Conservation (phyloP, 73 alveolate genomes). For the Paramecium octaurelia region DNA sequence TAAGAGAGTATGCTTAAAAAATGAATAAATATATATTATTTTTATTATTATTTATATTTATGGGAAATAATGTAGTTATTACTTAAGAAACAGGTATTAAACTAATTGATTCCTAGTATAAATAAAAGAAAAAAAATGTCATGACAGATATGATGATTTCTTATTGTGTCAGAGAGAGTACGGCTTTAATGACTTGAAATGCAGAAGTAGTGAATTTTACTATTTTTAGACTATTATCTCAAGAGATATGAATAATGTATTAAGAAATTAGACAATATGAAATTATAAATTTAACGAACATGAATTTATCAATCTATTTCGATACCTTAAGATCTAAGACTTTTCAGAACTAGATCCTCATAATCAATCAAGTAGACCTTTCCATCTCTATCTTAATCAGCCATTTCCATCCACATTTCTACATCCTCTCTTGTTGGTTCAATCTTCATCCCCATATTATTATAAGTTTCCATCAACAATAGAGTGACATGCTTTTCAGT, state of each 20-base stretch:
- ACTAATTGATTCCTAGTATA: not conserved
- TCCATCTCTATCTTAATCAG: slow-evolving; percentile 39
- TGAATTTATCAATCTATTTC: not conserved
- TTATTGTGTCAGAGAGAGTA: slow-evolving; percentile 46
- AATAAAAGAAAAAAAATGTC: slow-evolving; percentile 45
- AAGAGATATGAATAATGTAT: slow-evolving; percentile 33
- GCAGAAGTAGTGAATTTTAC: not conserved
- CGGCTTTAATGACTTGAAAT: slow-evolving; percentile 47
- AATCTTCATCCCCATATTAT: not conserved
- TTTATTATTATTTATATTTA: not conserved
- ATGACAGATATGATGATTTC: slow-evolving; percentile 58
- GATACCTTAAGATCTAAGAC: not conserved
- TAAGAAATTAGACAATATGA: not conserved
- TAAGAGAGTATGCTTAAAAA: not conserved
- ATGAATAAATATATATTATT: not conserved
- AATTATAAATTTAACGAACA: not conserved
- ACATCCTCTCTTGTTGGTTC: slow-evolving; percentile 15
- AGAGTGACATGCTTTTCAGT: not conserved
- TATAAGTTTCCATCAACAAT: slow-evolving; percentile 3
- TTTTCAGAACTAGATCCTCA: not conserved
- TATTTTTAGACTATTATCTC: not conserved
- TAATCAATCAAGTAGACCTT: slow-evolving; percentile 8
- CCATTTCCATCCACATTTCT: slow-evolving; percentile 49
- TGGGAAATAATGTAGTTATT: not conserved
- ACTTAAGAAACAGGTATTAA: not conserved